Conservation (phyloP, 129 eudicot species). For the Cynara cardunculus region DNA sequence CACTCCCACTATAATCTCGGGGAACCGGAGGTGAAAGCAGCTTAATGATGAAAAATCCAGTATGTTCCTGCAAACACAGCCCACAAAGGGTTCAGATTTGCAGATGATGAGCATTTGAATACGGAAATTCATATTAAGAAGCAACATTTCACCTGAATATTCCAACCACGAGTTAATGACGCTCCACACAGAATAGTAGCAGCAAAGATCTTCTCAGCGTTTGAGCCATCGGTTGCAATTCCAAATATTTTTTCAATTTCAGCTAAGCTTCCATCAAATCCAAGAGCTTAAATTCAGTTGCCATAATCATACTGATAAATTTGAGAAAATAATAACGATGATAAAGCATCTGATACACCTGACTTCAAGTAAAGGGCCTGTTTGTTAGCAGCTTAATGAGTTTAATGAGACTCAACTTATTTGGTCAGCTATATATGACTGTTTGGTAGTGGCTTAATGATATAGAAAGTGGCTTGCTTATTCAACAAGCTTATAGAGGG, state of each 20-base stretch:
- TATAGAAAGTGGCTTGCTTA: no score
- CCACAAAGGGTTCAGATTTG: not conserved
- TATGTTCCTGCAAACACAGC: constrained; percentile 49
- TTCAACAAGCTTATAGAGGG: no score
- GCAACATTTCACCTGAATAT: constrained; percentile 59
- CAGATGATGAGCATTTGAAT: not conserved
- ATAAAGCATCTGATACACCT: no score
- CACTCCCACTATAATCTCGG: constrained; percentile 62
- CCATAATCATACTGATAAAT: constrained; percentile 28
- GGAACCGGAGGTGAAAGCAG: constrained; percentile 50
- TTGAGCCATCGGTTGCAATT: constrained; percentile 53
- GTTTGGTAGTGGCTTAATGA: no score
- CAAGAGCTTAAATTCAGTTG: constrained; percentile 61
- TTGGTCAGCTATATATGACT: no score
- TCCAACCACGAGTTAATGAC: constrained; percentile 95
- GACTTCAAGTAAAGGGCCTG: no score
- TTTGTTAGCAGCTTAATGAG: no score
- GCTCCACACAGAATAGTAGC: constrained; percentile 91
- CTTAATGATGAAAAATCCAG: constrained; percentile 32
- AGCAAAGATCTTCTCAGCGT: constrained; percentile 81
- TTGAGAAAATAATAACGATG: not conserved
- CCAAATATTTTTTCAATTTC: constrained; percentile 36
- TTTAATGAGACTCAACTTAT: no score
- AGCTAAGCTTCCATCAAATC: constrained; percentile 57
- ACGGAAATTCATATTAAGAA: not conserved